Base-by-base conservation (phyloP, 2,329 filamentous ascomycete species). In the Epichloe scottii region DNA sequence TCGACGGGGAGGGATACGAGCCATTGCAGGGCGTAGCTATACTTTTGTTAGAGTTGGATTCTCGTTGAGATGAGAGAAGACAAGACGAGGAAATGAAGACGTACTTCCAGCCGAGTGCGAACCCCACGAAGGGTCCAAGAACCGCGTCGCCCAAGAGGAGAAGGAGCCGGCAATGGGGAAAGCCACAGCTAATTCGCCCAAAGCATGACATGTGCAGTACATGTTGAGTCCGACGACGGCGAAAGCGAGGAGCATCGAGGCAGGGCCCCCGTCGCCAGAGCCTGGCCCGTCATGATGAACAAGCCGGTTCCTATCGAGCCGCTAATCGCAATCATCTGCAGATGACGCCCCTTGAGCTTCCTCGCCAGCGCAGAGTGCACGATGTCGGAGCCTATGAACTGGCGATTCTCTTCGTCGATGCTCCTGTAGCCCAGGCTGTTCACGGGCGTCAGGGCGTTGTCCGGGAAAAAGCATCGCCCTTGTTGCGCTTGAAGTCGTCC, bases 301-400 rank as follows among this genome's bases (percentile, higher is more conserved):
- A 95, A 73, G 56, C 90, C 89, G 23, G 86, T 90, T 38, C 44
- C 49, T 51, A 95, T 95, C 12, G 87, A 91, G 43, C 89, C 89
- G 60, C 89, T 89, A 57, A 96, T 95, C 14, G 91, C 91, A 73
- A 96, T 96, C 91, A 96, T 96, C 72, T 96, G 90, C 63, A 96
- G 65, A 72, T 96, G 91, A 46, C 89, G 77, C 21, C 83, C 82
- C 69, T 93, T 91, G 58, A 95, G 69, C 65, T 81, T 83, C 61
- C 89, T 77, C 48, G 85, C 80, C 47, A 97, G 74, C 8, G 84
- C 81, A 44, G 87, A 84, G 56, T 83, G 77, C 3, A 87, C 85
- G 2, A 88, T 90, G 62, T 89, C 84, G 56, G 87, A 69, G 62
- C 87, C 77, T 46, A 78, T 80, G 57, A 69, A 68, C 23, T 71